phyloP scores from a whole-genome alignment of 129 eudicot species.

The Flaveria sonorensis region DNA sequence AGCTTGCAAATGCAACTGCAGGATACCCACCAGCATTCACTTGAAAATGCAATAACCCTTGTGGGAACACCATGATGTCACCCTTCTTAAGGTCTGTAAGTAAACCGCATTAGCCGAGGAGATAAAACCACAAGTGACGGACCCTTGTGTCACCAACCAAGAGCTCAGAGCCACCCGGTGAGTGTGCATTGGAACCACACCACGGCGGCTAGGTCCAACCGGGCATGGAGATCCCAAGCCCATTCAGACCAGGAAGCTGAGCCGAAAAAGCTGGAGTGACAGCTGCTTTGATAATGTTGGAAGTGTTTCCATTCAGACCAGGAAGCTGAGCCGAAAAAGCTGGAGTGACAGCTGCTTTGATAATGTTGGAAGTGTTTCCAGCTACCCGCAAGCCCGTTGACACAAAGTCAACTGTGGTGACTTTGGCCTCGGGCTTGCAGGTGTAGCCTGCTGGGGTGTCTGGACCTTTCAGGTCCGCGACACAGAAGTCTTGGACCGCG shows the following conservation, averaged over 20 bases:
- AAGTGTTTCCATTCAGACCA: conserved; percentile 73
- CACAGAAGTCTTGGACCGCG: conserved; percentile 70
- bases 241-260: conserved; percentile 75
- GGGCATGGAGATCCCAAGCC: conserved; percentile 69
- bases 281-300: conserved; percentile 66
- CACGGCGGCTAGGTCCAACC: conserved; percentile 66
- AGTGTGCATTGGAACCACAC: conserved; percentile 77
- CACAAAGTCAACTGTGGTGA: conserved; percentile 62
- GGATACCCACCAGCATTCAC: conserved; percentile 52
- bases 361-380: conserved; percentile 71
- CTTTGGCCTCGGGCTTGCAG: conserved; percentile 49
- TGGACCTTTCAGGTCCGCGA: conserved; percentile 56
- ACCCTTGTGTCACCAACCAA: conserved; percentile 61
- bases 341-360: conserved; percentile 67
- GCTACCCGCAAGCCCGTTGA: conserved; percentile 40
- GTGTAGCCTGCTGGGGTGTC: conserved; percentile 68
- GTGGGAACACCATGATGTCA: conserved; percentile 75
- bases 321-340: conserved; percentile 71
- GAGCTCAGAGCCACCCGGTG: conserved; percentile 64
- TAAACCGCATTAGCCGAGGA: conserved; percentile 59
- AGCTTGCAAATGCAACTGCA: conserved; percentile 62
- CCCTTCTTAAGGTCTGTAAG: conserved; percentile 55
- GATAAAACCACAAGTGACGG: conserved; percentile 52
- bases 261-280: conserved; percentile 66
- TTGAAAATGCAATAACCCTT: conserved; percentile 73